These are phyloP conservation scores for Neurospora sp. DNA, from an alignment of 495 filamentous ascomycete species.

Conservation along the genomic window DNA sequence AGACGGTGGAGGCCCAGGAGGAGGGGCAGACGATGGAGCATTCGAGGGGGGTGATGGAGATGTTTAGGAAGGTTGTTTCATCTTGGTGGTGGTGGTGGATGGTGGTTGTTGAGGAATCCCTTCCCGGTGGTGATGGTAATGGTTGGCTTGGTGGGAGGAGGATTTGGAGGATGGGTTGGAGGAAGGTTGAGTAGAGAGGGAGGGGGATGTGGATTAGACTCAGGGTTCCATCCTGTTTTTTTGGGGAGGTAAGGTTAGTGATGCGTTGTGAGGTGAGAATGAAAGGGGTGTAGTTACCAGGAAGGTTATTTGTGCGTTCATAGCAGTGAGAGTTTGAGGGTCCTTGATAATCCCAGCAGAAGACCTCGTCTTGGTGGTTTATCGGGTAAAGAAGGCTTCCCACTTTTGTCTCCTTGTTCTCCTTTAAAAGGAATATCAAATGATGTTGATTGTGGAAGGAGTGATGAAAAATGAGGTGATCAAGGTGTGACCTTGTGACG, in stretches of 20 bases:
- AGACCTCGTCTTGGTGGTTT: not conserved
- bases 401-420: not conserved
- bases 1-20: slow-evolving; percentile 59
- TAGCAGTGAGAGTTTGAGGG: slow-evolving; percentile 14
- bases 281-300: slow-evolving; percentile 31
- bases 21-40: slow-evolving; percentile 85
- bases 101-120: slow-evolving; percentile 15
- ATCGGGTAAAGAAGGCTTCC: not conserved
- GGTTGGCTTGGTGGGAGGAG: slow-evolving; percentile 53
- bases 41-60: slow-evolving; percentile 85
- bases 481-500: not conserved
- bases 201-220: slow-evolving; percentile 88
- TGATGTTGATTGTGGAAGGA: not conserved
- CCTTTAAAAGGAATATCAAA: not conserved
- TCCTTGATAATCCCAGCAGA: not conserved
- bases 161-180: slow-evolving; percentile 76
- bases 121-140: slow-evolving; percentile 5
- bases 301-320: slow-evolving; percentile 49
- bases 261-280: not conserved
- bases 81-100: slow-evolving; percentile 38
- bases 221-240: slow-evolving; percentile 66
- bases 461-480: not conserved
- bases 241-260: slow-evolving; percentile 2
- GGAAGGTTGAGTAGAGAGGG: slow-evolving; percentile 65
- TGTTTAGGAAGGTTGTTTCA: slow-evolving; percentile 65